Conservation (phyloP, 192 early-diverging fungal genomes). For the Rhizophagus prolifer region DNA sequence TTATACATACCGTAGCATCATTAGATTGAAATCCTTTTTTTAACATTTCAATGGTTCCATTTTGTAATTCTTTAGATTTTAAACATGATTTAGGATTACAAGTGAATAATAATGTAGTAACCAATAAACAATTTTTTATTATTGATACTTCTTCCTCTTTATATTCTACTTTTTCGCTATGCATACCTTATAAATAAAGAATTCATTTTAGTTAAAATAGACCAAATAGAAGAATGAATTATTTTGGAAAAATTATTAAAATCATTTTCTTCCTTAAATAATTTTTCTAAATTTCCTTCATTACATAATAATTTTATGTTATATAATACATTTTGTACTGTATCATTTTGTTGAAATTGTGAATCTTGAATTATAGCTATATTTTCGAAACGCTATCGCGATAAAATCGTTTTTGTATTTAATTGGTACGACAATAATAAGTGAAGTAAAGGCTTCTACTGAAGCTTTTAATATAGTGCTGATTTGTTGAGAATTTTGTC, state of each 20-base stretch:
- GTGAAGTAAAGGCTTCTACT: slow-evolving; percentile 44
- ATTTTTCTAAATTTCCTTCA: slow-evolving; percentile 27
- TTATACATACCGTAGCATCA: slow-evolving; percentile 9
- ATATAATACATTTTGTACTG: slow-evolving; percentile 47
- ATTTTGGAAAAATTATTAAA: slow-evolving; percentile 31
- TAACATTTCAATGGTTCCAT: slow-evolving; percentile 8
- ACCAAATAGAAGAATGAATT: slow-evolving; percentile 20
- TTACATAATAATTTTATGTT: slow-evolving; percentile 46
- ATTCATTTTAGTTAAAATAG: slow-evolving; percentile 22
- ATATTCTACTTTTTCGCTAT: background rate
- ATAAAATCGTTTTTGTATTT: slow-evolving; percentile 49
- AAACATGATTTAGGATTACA: background rate
- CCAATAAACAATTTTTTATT: slow-evolving; percentile 24
- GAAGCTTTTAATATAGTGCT: slow-evolving; percentile 38
- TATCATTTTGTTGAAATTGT: slow-evolving; percentile 44
- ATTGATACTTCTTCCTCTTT: slow-evolving; percentile 7
- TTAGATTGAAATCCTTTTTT: slow-evolving; percentile 4
- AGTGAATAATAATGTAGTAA: slow-evolving; percentile 4
- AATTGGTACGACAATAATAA: slow-evolving; percentile 45
- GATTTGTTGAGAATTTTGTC: slow-evolving; percentile 31
- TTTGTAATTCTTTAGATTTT: background rate
- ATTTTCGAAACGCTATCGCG: slow-evolving; percentile 44
- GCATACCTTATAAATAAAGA: slow-evolving; percentile 29
- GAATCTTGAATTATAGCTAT: slow-evolving; percentile 46
- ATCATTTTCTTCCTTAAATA: slow-evolving; percentile 22